phyloP scores from a whole-genome alignment of 345 rosid genomes.

The Lagerstroemia speciosa region DNA sequence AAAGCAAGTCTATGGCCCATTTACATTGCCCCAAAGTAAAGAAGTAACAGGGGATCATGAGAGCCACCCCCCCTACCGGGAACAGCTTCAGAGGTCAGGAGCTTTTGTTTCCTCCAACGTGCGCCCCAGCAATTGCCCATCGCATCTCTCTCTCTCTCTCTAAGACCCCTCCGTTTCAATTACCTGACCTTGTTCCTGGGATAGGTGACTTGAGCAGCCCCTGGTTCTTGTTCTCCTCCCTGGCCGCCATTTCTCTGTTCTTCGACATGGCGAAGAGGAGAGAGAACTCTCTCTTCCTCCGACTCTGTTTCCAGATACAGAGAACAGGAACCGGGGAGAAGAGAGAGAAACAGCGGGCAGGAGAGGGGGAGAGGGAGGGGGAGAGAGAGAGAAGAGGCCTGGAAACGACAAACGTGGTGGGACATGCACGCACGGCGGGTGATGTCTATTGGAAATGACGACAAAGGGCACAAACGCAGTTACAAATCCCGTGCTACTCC shows the following conservation, averaged over 20 bases:
- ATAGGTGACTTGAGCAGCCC: background rate
- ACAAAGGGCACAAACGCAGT: background rate
- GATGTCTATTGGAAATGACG: background rate
- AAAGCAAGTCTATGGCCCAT: background rate
- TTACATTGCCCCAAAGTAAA: background rate
- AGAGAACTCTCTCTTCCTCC: background rate
- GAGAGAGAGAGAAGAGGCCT: background rate
- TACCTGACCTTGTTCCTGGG: background rate
- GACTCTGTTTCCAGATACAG: background rate
- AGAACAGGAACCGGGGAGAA: background rate
- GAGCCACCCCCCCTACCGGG: slow-evolving; percentile 12
- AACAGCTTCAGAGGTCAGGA: slow-evolving; percentile 9
- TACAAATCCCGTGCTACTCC: background rate
- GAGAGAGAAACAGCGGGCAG: background rate
- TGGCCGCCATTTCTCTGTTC: background rate
- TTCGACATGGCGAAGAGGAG: background rate
- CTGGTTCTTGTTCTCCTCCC: background rate
- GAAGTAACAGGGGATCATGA: background rate
- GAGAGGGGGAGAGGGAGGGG: background rate
- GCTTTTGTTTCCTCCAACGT: slow-evolving; percentile 7
- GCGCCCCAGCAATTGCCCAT: slow-evolving; percentile 25
- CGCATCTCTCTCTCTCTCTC: background rate
- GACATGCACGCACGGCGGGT: slow-evolving; percentile 6
- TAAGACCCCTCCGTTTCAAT: background rate
- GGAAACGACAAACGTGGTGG: background rate